Evolutionary conservation across 179 eudicot genomes (phyloP).

Genomic region (Silene noctiflora): DNA sequence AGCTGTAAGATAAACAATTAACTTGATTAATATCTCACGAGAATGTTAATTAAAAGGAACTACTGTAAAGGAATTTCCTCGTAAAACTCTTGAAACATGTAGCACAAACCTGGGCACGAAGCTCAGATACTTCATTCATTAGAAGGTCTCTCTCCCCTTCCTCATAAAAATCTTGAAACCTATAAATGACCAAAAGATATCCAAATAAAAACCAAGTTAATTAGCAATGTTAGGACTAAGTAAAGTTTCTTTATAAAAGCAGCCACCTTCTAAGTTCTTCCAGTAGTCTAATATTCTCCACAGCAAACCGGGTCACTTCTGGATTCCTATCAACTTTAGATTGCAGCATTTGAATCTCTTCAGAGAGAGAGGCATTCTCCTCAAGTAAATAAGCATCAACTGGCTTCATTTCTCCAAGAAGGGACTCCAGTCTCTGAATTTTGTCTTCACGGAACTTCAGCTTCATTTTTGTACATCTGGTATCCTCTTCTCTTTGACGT

Average conservation of each 20-base stretch:
- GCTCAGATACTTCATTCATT: constrained; percentile 72
- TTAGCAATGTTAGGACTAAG: not conserved
- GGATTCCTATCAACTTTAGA: constrained; percentile 85
- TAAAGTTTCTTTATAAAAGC: not conserved
- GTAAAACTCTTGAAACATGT: not conserved
- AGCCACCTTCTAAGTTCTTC: constrained; percentile 79
- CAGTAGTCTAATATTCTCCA: constrained; percentile 78
- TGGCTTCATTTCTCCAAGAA: constrained; percentile 59
- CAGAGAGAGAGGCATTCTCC: constrained; percentile 69
- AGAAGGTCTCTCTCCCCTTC: constrained; percentile 96
- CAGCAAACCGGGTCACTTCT: constrained; percentile 95
- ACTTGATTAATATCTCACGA: constrained; percentile 8
- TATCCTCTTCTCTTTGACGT: constrained; percentile 91
- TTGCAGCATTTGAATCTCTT: constrained; percentile 75
- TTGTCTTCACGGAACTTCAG: constrained; percentile 92
- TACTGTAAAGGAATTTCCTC: not conserved
- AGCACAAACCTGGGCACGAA: constrained; percentile 67
- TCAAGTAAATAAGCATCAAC: constrained; percentile 67
- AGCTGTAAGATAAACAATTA: constrained; percentile 46
- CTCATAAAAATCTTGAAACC: constrained; percentile 92
- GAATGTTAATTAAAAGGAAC: constrained; percentile 1
- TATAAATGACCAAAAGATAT: constrained; percentile 22
- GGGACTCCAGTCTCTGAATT: constrained; percentile 87
- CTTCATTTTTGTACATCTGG: constrained; percentile 93
- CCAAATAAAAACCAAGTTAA: not conserved